Evolutionary conservation across 2,329 filamentous ascomycete genomes (phyloP).

Genomic region (Eutypella sp.): DNA sequence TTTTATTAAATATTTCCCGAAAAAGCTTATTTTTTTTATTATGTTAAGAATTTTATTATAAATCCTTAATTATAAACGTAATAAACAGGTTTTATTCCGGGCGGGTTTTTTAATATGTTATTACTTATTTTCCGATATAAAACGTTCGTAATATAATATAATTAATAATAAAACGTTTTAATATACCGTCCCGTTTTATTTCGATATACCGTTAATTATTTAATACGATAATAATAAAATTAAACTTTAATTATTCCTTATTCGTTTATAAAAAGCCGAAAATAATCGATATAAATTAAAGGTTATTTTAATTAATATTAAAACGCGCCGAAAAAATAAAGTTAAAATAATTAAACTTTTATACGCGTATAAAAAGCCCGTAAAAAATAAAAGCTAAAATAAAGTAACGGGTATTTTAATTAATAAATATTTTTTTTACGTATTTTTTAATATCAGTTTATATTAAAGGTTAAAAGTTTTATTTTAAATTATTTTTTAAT

Average conservation of each 20-base stretch:
- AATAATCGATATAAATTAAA: conserved; percentile 32
- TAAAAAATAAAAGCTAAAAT: conserved; percentile 44
- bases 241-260: conserved; percentile 36
- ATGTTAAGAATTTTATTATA: conserved; percentile 31
- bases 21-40: conserved; percentile 25
- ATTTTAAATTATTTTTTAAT: conserved; percentile 35
- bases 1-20: background rate
- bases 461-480: conserved; percentile 27
- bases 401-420: conserved; percentile 38
- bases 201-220: conserved; percentile 30
- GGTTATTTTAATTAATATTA: conserved; percentile 38
- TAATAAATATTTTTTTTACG: conserved; percentile 36
- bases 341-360: conserved; percentile 40
- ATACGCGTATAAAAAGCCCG: conserved; percentile 39
- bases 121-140: conserved; percentile 33
- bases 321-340: conserved; percentile 39
- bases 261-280: conserved; percentile 38
- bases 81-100: conserved; percentile 20
- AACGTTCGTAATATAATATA: conserved; percentile 25
- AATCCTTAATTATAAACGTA: conserved; percentile 35
- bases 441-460: conserved; percentile 39
- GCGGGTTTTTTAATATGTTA: conserved; percentile 35
- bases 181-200: conserved; percentile 31
- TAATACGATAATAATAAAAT: conserved; percentile 33
- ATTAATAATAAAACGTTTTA: conserved; percentile 36